Evolutionary conservation across 2,329 filamentous ascomycete genomes (phyloP), one percentile per base, ranked within the genome.

Genomic region (Chrysoporthe deuterocubensis): DNA sequence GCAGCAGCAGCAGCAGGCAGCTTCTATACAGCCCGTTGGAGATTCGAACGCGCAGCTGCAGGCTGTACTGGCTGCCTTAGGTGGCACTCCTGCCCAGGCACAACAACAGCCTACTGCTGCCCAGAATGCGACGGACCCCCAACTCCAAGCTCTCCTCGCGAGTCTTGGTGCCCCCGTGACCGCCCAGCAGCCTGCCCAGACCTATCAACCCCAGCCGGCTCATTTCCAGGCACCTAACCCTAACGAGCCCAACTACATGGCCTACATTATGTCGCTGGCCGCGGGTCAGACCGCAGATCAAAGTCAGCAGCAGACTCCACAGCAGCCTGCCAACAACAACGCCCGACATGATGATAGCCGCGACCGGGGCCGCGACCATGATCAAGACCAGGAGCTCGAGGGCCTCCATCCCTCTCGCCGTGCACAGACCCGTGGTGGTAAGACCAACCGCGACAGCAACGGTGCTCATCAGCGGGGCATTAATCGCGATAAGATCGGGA

Each of bases 401-500:
- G 73, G 74, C 9, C 11, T 60, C n/a, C 73, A 77, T 48, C 76
- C 78, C 37, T 73, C 75, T 21, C 71, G 78, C 21, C 74, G 75
- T 4, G 46, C 64, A 18, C 67, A 70, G 34, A 66, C 62, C 40
- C 50, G 78, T 42, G 77, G 78, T 9, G 73, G 74, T 13, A 81
- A 81, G 2, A 76, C 34, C 54, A 42, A 26, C 62, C 40, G 54
- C n/a, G 43, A 43, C n/a, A 43, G 52, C 44, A 34, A 26, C 21
- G 21, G 21, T 40, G 57, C 21, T 62, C 77, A 83, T 40, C 73
- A 79, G 18, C 81, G 81, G 67, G 79, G 78, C 16, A 82, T 82
- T 70, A 87, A 90, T 73, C 85, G 83, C 68, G 83, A 84, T 16
- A 80, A 89, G 16, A 87, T 89, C 61, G 87, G 89, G 66, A 91